Evolutionary conservation across 495 filamentous ascomycete genomes (phyloP), one percentile per base, ranked within the genome.

Genomic region (Parmelia sp.): DNA sequence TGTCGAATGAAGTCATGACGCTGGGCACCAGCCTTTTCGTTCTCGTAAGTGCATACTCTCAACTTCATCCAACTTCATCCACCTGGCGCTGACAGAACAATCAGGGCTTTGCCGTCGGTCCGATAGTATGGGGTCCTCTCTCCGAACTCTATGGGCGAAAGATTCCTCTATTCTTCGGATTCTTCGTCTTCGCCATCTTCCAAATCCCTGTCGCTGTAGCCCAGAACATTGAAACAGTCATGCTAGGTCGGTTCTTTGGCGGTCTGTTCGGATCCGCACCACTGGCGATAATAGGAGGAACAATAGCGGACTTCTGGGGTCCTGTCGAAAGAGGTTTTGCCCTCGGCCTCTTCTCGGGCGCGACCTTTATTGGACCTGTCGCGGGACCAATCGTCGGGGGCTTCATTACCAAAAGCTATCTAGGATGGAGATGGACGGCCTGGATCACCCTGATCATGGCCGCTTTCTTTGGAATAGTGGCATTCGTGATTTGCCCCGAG

Each of bases 71-170:
- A n/a, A n/a, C n/a, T n/a, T n/a, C 12, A 35, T 55, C 12, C 15
- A n/a, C 1, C 17, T 1, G 25, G 4, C 19, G 10, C 66, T 68
- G 49, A 66, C 58, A 29, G 4, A 27, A 0, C 2, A 2, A 10
- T 11, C 36, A 70, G 68, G 69, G 79, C 0, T 82, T 80, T 58
- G 75, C 76, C 10, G 66, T 79, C 9, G 85, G 83, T 3, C 85
- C 85, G 11, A 64, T 82, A 0, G 63, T 85, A n/a, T 87, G 79
- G 77, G 83, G 79, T 2, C 92, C 92, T 0, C 74, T 88, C 19
- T 92, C 88, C 15, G 92, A 97, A 71, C 75, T 97, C 29, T 83
- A 83, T 65, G 92, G 92, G 65, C 82, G 90, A 47, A 80, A 79
- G 57, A 58, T 60, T 31, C 83, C 83, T 19, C 66, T 87, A 3